Evolutionary conservation across 805 yeast genomes (phyloP).

Genomic region (Cyberlindnera samutprakarnensis): DNA sequence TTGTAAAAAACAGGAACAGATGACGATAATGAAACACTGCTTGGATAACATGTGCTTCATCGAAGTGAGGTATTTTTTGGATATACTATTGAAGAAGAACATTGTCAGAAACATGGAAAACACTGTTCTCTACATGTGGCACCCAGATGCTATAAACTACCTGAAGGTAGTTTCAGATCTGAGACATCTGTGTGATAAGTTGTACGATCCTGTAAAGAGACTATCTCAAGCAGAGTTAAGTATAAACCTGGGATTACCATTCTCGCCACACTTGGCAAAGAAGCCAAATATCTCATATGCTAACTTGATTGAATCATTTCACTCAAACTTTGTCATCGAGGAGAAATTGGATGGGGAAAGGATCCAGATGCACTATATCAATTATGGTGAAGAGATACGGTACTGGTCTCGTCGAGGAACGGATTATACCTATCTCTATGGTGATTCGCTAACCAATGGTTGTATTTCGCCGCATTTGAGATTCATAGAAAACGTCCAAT

Average conservation of each 20-base stretch:
- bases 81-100: conserved; percentile 52
- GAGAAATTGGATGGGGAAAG: conserved; percentile 95
- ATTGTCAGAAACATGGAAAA: conserved; percentile 59
- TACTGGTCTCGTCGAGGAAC: conserved; percentile 55
- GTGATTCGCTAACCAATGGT: conserved; percentile 41
- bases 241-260: conserved; percentile 33
- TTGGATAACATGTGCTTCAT: conserved; percentile 45
- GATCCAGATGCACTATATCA: conserved; percentile 60
- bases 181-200: conserved; percentile 48
- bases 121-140: conserved; percentile 55
- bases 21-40: conserved; percentile 39
- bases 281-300: conserved; percentile 45
- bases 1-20: conserved; percentile 29
- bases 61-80: conserved; percentile 64
- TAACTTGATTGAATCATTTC: conserved; percentile 39
- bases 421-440: conserved; percentile 69
- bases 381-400: conserved; percentile 30
- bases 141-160: conserved; percentile 67
- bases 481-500: conserved; percentile 28
- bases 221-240: conserved; percentile 32
- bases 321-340: conserved; percentile 57
- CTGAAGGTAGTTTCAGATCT: conserved; percentile 60
- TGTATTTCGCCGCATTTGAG: conserved; percentile 46
- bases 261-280: conserved; percentile 70
- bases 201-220: conserved; percentile 41